Base-by-base conservation (phyloP, 495 filamentous ascomycete species). In the Hypoxylon intermedium region DNA sequence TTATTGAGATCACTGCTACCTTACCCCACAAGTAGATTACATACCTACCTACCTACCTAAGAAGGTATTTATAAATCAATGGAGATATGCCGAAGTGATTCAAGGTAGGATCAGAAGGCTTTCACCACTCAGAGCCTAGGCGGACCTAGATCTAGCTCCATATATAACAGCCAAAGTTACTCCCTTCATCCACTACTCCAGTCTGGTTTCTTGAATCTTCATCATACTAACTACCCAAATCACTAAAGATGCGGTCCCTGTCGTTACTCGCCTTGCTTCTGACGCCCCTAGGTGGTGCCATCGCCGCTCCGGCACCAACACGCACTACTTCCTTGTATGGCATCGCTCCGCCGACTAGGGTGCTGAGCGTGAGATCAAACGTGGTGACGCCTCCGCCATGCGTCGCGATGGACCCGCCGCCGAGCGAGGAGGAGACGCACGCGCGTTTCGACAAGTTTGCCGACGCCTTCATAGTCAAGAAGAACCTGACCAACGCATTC, bases 401-500 rank as follows among this genome's bases (percentile, higher is more conserved):
- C 36, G 34, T 48, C 3, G 42, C 46, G 2, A 23, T 67, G 21
- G 28, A 30, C 15, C 60, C 67, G 23, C 50, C 48, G 28, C 64
- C 60, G 6, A 58, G 57, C 21, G 65, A 63, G 13, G 53, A 70
- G 4, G 65, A 69, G 49, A 67, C 64, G 3, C 44, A 55, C 5
- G 59, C 16, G n/a, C 60, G 70, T 6, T 67, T 67, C 45, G 58
- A 73, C 46, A 48, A 54, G 19, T 74, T 75, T 42, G 70, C 70
- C 3, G n/a, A 72, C 2, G 72, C 70, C 3, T 74, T 75, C 45
- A 48, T 75, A 13, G 49, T 63, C 12, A 58, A 43, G 18, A 72
- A 70, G 51, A 75, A 73, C 20, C 62, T 74, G 2, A 70, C 70
- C 20, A 54, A 65, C 20, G 69, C 73, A 9, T 75, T 75, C 52